Base-by-base conservation (phyloP, 1,284 basidiomycete genomes). In the Ganoderma lingzhi region DNA sequence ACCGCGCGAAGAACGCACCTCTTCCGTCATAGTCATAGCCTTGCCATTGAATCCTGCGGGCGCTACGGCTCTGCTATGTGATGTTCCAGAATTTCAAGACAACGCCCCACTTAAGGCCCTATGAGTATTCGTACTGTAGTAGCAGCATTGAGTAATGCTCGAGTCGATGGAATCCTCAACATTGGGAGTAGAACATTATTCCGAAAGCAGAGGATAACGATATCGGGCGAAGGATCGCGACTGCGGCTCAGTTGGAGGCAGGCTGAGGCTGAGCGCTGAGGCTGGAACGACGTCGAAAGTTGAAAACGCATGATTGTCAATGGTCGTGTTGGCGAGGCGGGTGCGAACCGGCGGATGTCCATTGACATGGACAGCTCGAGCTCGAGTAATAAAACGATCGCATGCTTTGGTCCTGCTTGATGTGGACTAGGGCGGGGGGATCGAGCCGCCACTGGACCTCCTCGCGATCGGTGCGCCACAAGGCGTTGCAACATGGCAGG, bases 401-500 rank as follows among this genome's bases (percentile, higher is more conserved):
- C 30, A 56, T 6, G 37, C 56, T 12, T n/a, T 8, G 23, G 23
- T 3, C 23, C n/a, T 37, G 37, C 59, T 61, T 4, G 59, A 61
- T 61, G 10, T 30, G 59, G 59, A 19, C 59, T 61, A 61, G 39
- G 23, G 39, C 39, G 39, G 28, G 12, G 12, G 39, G 56, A 39
- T 56, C 53, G 53, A 56, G 53, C 53, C 56, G 35, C 35, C 59
- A 42, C 53, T 56, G 53, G 30, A 12, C n/a, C 39, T 23, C 59
- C 59, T 61, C 59, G 23, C 23, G 23, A 23, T 23, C 23, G n/a
- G 59, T 14, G 10, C 59, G 39, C 59, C 59, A 42, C 59, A 3
- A 19, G n/a, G 39, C 10, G 37, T 61, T 39, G 37, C 39, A 61
- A 15, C 15, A 3, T 58, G 35, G 56, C 56, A 58, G 56, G 35